Evolutionary conservation across 345 rosid species (phyloP), one percentile per base, ranked within the genome.

Genomic region (Clarkia xantiana): DNA sequence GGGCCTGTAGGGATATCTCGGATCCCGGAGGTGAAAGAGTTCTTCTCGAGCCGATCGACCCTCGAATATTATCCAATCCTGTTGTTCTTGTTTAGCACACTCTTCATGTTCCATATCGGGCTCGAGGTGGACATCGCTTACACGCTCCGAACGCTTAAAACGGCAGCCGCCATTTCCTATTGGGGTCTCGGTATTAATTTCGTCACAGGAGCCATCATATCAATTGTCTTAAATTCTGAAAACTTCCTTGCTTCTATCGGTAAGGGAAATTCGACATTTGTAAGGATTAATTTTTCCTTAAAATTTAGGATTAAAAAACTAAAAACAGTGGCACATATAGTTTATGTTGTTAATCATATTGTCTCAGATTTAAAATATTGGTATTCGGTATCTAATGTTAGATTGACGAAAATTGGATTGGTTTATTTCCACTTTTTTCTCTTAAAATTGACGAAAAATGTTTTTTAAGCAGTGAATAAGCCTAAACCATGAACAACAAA

Each of bases 41-140:
- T 72, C 62, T 78, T 85, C 62, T 62, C 75, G 16, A 86, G 75
- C 39, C 71, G 73, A 40, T 68, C 77, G 2, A 72, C 84, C 3
- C 71, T 75, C 8, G 67, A 73, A 46, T 86, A 79, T 67, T 79
- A 75, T 48, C 48, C 63, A 0, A 58, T 76, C 1, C 59, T 76
- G 58, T 65, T 76, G 3, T 66, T 77, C 64, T 18, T 82, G 36
- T 74, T 73, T 55, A 72, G 88, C 43, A 61, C 76, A 45, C 54
- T 76, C 40, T 78, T 90, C 58, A 81, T 81, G 84, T 90, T 90
- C 76, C 65, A 77, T 62, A 74, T 86, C 53, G 95, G 94, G 9
- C 71, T 86, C 2, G 82, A 86, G 63, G 61, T 67, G 11, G 97
- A 82, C 55, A 57, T 71, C 39, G 58, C 80, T 54, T 86, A 76